A percentile compares a stretch with the other conserved stretches of the same genome.
phyloP scores from a whole-genome alignment of 345 rosid species.

The Odontarrhena argentea region DNA sequence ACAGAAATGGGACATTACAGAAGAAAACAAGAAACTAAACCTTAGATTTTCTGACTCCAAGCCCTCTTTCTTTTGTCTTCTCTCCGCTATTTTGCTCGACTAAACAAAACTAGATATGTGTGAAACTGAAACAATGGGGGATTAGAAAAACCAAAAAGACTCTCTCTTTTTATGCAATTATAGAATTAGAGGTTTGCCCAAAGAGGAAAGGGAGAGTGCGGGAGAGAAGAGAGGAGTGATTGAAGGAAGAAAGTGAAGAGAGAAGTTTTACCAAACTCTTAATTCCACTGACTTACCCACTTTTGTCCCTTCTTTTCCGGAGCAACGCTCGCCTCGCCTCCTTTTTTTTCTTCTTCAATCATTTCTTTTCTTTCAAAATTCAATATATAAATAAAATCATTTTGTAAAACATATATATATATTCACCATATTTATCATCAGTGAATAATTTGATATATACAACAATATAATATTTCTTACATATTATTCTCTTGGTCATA shows the following conservation, averaged over 20 bases:
- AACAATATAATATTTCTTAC: too few relatives aligned
- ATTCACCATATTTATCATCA: too few relatives aligned
- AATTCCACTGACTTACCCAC: slow-evolving; percentile 35
- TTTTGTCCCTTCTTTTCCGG: slow-evolving; percentile 42
- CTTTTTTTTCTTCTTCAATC: neutral
- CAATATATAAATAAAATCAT: neutral
- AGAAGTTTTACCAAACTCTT: slow-evolving; percentile 28
- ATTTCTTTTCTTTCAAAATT: neutral
- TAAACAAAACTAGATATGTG: neutral
- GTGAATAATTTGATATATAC: too few relatives aligned
- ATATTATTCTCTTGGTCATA: too few relatives aligned
- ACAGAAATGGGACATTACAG: neutral
- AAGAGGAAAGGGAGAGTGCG: slow-evolving; percentile 21
- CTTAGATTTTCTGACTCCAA: slow-evolving; percentile 28
- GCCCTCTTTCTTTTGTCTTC: slow-evolving; percentile 11
- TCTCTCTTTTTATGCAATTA: neutral
- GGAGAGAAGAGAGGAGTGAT: slow-evolving; percentile 21
- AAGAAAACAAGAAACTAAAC: slow-evolving; percentile 27
- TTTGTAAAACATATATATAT: neutral
- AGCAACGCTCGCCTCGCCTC: slow-evolving; percentile 17
- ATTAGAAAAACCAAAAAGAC: neutral
- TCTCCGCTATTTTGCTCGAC: neutral
- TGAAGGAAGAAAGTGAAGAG: slow-evolving; percentile 30
- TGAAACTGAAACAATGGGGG: neutral
- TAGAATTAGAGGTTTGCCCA: neutral